Conservation (phyloP, 148 eudicot species). For the Pouteria glomerata region DNA sequence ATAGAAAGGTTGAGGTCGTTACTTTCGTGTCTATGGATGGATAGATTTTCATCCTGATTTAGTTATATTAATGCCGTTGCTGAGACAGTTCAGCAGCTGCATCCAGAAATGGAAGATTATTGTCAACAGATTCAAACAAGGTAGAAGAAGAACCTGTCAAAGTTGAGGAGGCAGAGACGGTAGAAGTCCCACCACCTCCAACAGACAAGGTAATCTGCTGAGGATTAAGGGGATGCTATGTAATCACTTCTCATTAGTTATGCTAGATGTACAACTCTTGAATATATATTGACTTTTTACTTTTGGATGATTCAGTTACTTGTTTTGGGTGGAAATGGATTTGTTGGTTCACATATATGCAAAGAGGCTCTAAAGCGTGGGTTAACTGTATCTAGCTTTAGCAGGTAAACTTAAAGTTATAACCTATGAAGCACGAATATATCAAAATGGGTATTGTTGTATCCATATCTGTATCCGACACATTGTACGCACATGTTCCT, state of each 20-base stretch:
- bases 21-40: neutral
- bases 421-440: too few relatives aligned
- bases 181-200: slow-evolving; percentile 46
- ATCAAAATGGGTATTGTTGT: neutral
- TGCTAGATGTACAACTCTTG: neutral
- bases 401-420: slow-evolving; percentile 34
- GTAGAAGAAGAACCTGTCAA: slow-evolving; percentile 30
- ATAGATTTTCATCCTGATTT: slow-evolving; percentile 2
- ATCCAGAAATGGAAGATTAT: slow-evolving; percentile 36
- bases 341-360: slow-evolving; percentile 64
- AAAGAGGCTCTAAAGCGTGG: slow-evolving; percentile 58
- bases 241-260: neutral
- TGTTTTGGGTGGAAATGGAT: slow-evolving; percentile 65
- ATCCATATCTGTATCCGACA: neutral
- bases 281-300: slow-evolving; percentile 2
- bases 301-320: slow-evolving; percentile 40
- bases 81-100: slow-evolving; percentile 25
- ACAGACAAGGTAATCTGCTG: slow-evolving; percentile 42
- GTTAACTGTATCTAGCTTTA: slow-evolving; percentile 48
- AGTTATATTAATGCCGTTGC: slow-evolving; percentile 2
- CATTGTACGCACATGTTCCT: too few relatives aligned
- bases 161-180: slow-evolving; percentile 67
- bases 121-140: slow-evolving; percentile 40
- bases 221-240: neutral
- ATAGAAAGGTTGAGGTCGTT: neutral